Conservation (phyloP, 208 protist genomes). For the Sergeia podlipaevii region DNA sequence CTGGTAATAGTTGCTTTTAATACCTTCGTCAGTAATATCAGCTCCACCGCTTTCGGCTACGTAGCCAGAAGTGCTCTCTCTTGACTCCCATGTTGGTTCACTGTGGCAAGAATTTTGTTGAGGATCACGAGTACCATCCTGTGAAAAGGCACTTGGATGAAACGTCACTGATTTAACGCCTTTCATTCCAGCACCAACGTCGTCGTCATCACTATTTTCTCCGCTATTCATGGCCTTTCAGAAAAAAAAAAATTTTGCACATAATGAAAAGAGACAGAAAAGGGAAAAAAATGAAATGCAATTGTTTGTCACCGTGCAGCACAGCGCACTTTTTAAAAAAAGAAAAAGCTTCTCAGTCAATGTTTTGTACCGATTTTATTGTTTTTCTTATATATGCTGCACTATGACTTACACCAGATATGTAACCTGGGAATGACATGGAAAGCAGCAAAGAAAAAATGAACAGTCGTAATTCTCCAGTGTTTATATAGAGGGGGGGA, state of each 20-base stretch:
- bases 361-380: background rate
- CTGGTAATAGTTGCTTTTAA: constrained; percentile 27
- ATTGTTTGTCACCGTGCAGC: no score
- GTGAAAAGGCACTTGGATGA: background rate
- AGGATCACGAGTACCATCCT: constrained; percentile 2
- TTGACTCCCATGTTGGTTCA: constrained; percentile 41
- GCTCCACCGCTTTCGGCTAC: constrained; percentile 20
- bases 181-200: no score
- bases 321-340: no score
- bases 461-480: no score
- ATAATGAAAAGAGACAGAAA: constrained; percentile 9
- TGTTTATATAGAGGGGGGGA: no score
- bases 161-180: no score
- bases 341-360: background rate
- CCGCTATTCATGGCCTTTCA: no score
- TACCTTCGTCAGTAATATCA: constrained; percentile 16
- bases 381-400: background rate
- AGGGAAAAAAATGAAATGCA: constrained; percentile 1
- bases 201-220: no score
- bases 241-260: constrained; percentile 17
- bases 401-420: no score
- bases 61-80: constrained; percentile 52
- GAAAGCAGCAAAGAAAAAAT: no score
- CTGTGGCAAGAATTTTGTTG: constrained; percentile 20
- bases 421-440: no score